Evolutionary conservation across 805 yeast species (phyloP).

Genomic region (Scheffersomyces stipitis): DNA sequence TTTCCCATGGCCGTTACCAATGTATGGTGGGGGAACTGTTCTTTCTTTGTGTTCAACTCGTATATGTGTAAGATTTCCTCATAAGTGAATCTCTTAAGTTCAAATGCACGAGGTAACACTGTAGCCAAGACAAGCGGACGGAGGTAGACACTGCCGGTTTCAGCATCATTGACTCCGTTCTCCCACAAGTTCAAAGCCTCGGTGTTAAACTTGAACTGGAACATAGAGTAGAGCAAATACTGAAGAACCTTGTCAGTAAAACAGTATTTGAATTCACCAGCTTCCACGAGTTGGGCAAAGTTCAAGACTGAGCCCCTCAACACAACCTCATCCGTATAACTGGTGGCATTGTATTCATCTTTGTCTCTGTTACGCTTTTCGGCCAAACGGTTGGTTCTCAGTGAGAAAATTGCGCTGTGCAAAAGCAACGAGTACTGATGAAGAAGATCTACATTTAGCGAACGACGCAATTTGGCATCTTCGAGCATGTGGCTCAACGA

Average conservation of each 20-base stretch:
- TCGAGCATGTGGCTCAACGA: constrained; percentile 6
- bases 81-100: constrained; percentile 57
- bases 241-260: constrained; percentile 21
- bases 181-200: constrained; percentile 76
- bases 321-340: constrained; percentile 27
- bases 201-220: constrained; percentile 51
- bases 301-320: constrained; percentile 33
- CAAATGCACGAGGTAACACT: constrained; percentile 64
- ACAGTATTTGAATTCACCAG: constrained; percentile 27
- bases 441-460: constrained; percentile 5
- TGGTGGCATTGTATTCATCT: constrained; percentile 28
- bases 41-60: constrained; percentile 38
- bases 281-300: constrained; percentile 27
- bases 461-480: constrained; percentile 1
- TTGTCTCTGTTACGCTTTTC: constrained; percentile 36
- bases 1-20: constrained; percentile 72
- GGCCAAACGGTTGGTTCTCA: constrained; percentile 33
- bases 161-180: constrained; percentile 48
- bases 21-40: constrained; percentile 38
- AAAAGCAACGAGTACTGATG: constrained; percentile 12
- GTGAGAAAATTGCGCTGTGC: constrained; percentile 20
- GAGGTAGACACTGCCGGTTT: not conserved
- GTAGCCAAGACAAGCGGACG: constrained; percentile 53
- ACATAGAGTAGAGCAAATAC: constrained; percentile 32
- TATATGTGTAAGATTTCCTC: constrained; percentile 61